A percentile compares a stretch with the other conserved stretches of the same genome.
phyloP scores from a whole-genome alignment of 2,329 filamentous ascomycete species.

The Fusarium euwallaceae region DNA sequence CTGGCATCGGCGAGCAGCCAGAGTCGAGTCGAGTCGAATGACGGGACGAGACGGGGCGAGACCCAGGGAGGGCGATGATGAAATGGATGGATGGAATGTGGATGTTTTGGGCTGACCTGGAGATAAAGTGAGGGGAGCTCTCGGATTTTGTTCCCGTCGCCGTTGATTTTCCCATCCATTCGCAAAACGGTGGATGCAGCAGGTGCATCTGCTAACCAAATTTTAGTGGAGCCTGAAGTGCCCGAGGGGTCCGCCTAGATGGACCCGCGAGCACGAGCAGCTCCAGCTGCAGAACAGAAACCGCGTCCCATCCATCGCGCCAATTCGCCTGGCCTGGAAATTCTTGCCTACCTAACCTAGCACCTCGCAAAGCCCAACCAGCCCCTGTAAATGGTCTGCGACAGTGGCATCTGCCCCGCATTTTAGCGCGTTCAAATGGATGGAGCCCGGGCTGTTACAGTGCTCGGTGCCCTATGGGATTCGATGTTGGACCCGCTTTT shows the following conservation, averaged over 20 bases:
- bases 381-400: not conserved
- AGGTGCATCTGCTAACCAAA: conserved; percentile 10
- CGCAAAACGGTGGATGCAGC: conserved; percentile 14
- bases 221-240: not conserved
- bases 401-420: conserved; percentile 14
- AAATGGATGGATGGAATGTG: conserved; percentile 12
- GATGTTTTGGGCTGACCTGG: conserved; percentile 7
- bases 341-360: not conserved
- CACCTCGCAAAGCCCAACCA: conserved; percentile 21
- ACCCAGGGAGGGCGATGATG: not conserved
- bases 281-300: not conserved
- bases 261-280: not conserved
- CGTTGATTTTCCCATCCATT: conserved; percentile 16
- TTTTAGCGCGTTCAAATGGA: conserved; percentile 14
- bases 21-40: conserved; percentile 7
- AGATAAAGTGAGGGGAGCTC: conserved; percentile 38
- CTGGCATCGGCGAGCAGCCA: conserved; percentile 27
- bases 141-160: conserved; percentile 21
- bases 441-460: conserved; percentile 20
- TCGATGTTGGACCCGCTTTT: not conserved
- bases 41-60: not conserved
- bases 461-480: conserved; percentile 1
- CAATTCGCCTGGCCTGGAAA: conserved; percentile 10
- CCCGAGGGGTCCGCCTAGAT: not conserved
- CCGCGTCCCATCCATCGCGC: not conserved